Base-by-base conservation (phyloP, 108 stramenopile species). In the Bacterosira constricta region DNA sequence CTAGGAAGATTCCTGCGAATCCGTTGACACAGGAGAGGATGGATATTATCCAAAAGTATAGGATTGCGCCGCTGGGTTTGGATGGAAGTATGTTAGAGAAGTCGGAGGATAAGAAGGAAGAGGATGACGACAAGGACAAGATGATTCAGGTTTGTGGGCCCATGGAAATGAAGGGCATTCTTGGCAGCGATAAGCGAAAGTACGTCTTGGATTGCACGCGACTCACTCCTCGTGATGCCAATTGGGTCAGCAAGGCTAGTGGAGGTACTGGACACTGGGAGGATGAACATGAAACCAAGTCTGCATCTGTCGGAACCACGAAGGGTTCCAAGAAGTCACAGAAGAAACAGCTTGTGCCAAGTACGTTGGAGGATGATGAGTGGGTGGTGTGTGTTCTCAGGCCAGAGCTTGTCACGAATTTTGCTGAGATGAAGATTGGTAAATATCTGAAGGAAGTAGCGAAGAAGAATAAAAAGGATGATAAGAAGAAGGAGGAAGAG, bases 141-240 rank as follows among this genome's bases (percentile, higher is more conserved):
- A 86, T 80, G 3, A 81, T 86, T 18, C 46, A 82, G 10, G 50
- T 92, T 0, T 90, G 87, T 46, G 92, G 88, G 7, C 94, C 97
- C 6, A 63, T 98, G 39, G 96, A 96, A 75, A 87, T 86, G 55
- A 98, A 98, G 71, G 96, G 96, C 20, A 96, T 98, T 66, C 58
- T 71, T 39, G 96, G 97, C 7, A 90, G 92, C 38, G 97, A 99
- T 65, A 85, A 95, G 38, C 77, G 97, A 20, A 86, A 82, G 25
- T 99, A 99, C 75, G 64, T 97, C 1, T 80, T 99, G 13, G 98
- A 99, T 71, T 77, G 98, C 44, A 85, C 89, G 12, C 83, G 97
- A 2, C 66, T 96, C 36, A 95, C 97, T 4, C 97, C 98, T 10
- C 85, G 97, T 15, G 98, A 99, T 79, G 95, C 97, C 0, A 98